These are phyloP conservation scores for Aspergillus diversus DNA, from an alignment of 495 filamentous ascomycete genomes.

Conservation along the genomic window DNA sequence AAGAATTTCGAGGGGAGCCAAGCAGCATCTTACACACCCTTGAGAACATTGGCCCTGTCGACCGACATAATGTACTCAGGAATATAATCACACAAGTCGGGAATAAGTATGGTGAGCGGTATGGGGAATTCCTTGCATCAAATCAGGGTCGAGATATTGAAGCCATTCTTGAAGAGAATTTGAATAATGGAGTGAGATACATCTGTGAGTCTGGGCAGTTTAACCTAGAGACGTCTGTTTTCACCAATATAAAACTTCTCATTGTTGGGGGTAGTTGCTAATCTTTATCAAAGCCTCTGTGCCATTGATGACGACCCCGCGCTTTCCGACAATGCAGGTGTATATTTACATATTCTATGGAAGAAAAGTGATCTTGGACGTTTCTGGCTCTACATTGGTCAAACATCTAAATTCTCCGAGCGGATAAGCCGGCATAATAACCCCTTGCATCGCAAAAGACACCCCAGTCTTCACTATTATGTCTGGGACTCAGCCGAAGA, in stretches of 20 bases:
- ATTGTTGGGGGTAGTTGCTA: too few species aligned
- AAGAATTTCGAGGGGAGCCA: neutral
- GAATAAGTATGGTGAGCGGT: neutral
- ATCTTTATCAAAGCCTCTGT: neutral
- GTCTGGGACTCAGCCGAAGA: slow-evolving; percentile 20
- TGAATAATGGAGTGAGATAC: neutral
- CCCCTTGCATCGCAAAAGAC: neutral
- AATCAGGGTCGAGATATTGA: neutral
- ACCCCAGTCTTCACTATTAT: slow-evolving; percentile 20
- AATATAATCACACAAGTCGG: neutral
- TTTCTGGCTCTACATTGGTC: slow-evolving; percentile 24
- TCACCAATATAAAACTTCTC: too few species aligned
- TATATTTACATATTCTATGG: slow-evolving; percentile 20
- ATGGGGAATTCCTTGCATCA: neutral
- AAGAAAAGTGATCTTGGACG: neutral
- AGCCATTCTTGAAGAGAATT: neutral
- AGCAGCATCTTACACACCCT: neutral
- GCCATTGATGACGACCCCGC: slow-evolving; percentile 5
- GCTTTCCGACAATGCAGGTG: neutral
- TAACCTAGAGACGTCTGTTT: neutral
- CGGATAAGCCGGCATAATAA: slow-evolving; percentile 18
- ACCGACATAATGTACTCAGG: neutral
- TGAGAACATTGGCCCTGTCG: neutral
- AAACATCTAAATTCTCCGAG: slow-evolving; percentile 14
- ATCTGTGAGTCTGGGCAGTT: slow-evolving; percentile 2